Evolutionary conservation across 805 yeast species (phyloP), one percentile per base, ranked within the genome.

Genomic region (Lachancea kluyveri): DNA sequence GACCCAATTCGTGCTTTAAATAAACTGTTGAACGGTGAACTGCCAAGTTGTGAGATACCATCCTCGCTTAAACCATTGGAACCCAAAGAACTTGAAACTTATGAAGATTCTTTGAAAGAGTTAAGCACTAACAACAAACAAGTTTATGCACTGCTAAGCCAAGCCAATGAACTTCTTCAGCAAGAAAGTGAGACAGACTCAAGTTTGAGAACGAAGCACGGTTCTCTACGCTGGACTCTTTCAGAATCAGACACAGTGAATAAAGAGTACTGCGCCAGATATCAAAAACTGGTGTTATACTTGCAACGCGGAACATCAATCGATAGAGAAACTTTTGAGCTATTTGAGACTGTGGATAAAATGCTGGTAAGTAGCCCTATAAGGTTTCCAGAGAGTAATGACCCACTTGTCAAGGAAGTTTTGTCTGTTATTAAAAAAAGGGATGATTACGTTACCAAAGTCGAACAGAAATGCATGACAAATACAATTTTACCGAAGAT

Each of bases 31-130:
- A 57, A 60, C 13, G 57, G 58, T 19, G 67, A 65, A 39, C 42
- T 79, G 4, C 59, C 67, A 0, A 72, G 66, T 11, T 46, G 70
- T 21, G 68, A 68, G n/a, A 52, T 83, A 1, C 82, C 85, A 0
- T 75, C 79, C 0, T 60, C 79, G 0, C 52, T 84, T 2, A 87
- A 81, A 31, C 60, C 80, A 0, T 47, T 79, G 1, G 73, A 74
- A 31, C 67, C 64, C 32, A 77, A 53, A 59, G 70, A 58, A 42
- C 66, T 64, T 14, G 49, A 81, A 0, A 92, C 94, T 0, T 65
- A 65, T 6, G 67, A 77, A 2, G 60, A 82, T 1, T 36, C 74
- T 0, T 68, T 68, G 7, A 77, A 77, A 38, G 68, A 74, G 6
- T 72, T 72, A 13, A 74, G 72, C 22, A 60, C 81, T 8, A 58